Evolutionary conservation across 345 rosid genomes (phyloP), one percentile per base, ranked within the genome.

Genomic region (Microcos paniculata): DNA sequence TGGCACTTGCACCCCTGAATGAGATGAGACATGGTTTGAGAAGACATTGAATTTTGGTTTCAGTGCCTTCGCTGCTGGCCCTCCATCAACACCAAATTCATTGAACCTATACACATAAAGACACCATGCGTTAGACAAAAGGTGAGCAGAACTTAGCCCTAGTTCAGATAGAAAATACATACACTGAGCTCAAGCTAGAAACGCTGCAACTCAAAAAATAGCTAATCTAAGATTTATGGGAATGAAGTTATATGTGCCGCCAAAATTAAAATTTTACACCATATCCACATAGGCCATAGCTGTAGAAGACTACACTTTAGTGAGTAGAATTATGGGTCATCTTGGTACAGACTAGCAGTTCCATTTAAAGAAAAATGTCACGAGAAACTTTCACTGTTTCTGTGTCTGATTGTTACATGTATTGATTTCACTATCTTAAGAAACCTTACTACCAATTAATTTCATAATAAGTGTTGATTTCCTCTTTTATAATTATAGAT

Each of bases 61-160:
- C 73, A 85, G 49, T 6, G 79, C 55, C 80, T 78, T 80, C n/a
- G 90, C 90, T 15, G 91, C 80, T 40, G 85, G 83, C 10, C 97
- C 97, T 1, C 94, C 97, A 75, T 90, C 80, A 56, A 72, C 51
- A 3, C 91, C 94, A 79, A 85, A 91, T 49, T 85, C 92, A 73
- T 80, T 91, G 84, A 86, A 90, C 82, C 97, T 91, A 58, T 38
- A 68, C 57, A 9, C 49, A 18, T 48, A 62, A 78, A 64, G n/a
- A 73, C 26, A 79, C 42, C 38, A 24, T 8, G 80, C 38, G 26
- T 19, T 8, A 49, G 55, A 66, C 43, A 43, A 18, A 42, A 59
- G 38, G 69, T 68, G n/a, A 18, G 38, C 12, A 43, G 6, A 40
- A 74, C 62, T 62, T 15, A 13, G 21, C 8, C 40, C 6, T 21